Percentiles rank a stretch among this genome's conserved stretches.
These are phyloP conservation scores for Drechmeria coniospora DNA, from an alignment of 2,329 filamentous ascomycete genomes.

Conservation along the genomic window DNA sequence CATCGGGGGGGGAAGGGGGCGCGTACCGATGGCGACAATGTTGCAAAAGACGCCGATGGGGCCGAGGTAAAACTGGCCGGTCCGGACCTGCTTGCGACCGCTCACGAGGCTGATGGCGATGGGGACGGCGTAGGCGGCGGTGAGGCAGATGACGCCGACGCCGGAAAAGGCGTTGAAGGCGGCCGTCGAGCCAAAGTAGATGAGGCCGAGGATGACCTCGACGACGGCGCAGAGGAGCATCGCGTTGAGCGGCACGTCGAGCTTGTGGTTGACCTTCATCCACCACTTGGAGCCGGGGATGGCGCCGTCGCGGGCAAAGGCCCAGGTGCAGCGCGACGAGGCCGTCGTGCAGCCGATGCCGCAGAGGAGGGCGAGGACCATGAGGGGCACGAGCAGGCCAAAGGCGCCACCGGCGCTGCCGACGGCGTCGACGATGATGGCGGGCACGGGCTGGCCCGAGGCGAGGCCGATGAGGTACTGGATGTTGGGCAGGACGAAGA, in stretches of 20 bases:
- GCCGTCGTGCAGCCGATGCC: constrained; percentile 56
- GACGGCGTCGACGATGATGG: constrained; percentile 47
- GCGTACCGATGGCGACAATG: constrained; percentile 44
- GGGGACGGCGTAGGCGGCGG: constrained; percentile 51
- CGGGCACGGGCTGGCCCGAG: constrained; percentile 46
- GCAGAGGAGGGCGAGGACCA: constrained; percentile 51
- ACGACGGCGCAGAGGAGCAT: constrained; percentile 58
- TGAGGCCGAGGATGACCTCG: constrained; percentile 46
- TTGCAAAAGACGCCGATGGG: constrained; percentile 46
- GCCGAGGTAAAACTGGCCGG: constrained; percentile 46
- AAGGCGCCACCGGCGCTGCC: constrained; percentile 47
- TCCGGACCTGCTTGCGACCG: constrained; percentile 42
- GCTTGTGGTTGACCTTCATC: constrained; percentile 43
- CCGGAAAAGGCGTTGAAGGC: constrained; percentile 62
- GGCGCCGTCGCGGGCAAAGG: constrained; percentile 55
- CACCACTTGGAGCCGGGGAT: constrained; percentile 48
- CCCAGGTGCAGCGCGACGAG: constrained; percentile 51
- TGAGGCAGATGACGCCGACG: constrained; percentile 55
- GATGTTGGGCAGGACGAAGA: constrained; percentile 54
- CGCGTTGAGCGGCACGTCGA: constrained; percentile 53
- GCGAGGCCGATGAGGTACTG: constrained; percentile 33
- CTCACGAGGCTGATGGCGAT: constrained; percentile 48
- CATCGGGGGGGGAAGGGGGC: background rate
- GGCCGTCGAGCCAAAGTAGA: constrained; percentile 53
- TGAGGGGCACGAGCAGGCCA: constrained; percentile 45